Conservation (phyloP, 2,329 filamentous ascomycete species). For the Ascochyta lentis region DNA sequence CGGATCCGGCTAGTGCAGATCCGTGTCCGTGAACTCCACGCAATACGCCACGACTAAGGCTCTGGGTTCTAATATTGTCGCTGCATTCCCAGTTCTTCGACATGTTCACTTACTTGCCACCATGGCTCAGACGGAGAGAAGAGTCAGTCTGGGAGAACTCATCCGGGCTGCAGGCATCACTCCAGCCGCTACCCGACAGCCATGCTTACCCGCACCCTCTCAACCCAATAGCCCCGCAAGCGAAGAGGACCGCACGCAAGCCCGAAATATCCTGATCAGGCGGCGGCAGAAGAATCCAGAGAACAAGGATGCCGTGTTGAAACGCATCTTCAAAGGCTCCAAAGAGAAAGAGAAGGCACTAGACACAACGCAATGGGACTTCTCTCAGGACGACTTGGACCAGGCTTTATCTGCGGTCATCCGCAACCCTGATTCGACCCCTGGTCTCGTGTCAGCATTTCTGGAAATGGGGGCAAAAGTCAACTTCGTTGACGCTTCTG, state of each 20-base stretch:
- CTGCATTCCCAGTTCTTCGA: conserved; percentile 9
- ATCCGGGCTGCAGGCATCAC: conserved; percentile 38
- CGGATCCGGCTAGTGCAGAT: conserved; percentile 12
- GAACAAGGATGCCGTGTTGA: conserved; percentile 41
- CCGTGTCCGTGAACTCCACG: conserved; percentile 8
- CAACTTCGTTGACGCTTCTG: conserved; percentile 34
- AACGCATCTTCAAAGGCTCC: conserved; percentile 45
- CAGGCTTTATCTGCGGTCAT: conserved; percentile 44
- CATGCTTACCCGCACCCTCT: conserved; percentile 41
- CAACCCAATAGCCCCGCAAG: conserved; percentile 38
- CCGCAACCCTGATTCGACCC: conserved; percentile 36
- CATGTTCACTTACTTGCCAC: conserved; percentile 11
- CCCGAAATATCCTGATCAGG: conserved; percentile 40
- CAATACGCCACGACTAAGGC: conserved; percentile 11
- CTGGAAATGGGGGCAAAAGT: conserved; percentile 45
- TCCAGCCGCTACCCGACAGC: conserved; percentile 36
- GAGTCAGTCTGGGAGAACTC: conserved; percentile 39
- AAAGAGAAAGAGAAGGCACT: conserved; percentile 46
- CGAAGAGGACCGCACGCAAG: conserved; percentile 41
- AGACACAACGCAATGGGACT: conserved; percentile 30
- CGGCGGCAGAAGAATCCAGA: conserved; percentile 40
- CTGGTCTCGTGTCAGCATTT: conserved; percentile 45
- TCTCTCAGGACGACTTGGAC: conserved; percentile 47
- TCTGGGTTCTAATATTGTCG: conserved; percentile 8
- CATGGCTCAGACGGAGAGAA: conserved; percentile 33